phyloP scores from a whole-genome alignment of 2,329 filamentous ascomycete species.

The Venturia asperata region DNA sequence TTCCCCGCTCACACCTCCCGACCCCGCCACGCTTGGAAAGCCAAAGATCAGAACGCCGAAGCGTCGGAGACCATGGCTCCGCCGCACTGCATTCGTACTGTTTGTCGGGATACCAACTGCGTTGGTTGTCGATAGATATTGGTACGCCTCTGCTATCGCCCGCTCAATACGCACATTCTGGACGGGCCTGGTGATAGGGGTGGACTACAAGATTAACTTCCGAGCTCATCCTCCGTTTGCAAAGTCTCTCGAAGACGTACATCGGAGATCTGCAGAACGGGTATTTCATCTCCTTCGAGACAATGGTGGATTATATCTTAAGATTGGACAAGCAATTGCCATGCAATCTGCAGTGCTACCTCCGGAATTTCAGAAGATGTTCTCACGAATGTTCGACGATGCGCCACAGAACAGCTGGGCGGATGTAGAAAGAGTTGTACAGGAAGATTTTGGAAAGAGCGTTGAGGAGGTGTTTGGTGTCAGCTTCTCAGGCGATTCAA shows the following conservation, averaged over 20 bases:
- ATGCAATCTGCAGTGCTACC: conserved; percentile 96
- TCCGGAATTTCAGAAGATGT: conserved; percentile 94
- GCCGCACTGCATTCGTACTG: conserved; percentile 59
- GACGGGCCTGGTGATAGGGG: conserved; percentile 68
- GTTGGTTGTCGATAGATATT: conserved; percentile 63
- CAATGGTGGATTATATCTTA: conserved; percentile 92
- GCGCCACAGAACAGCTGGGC: conserved; percentile 87
- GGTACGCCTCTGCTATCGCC: conserved; percentile 71
- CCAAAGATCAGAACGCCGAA: conserved; percentile 61
- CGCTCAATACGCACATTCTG: conserved; percentile 77
- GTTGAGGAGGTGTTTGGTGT: conserved; percentile 90
- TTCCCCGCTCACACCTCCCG: conserved; percentile 54
- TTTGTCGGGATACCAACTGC: conserved; percentile 49
- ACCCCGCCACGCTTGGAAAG: conserved; percentile 69
- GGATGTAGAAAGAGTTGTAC: conserved; percentile 76
- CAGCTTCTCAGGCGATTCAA: conserved; percentile 62
- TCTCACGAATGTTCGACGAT: conserved; percentile 93
- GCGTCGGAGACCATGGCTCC: conserved; percentile 62
- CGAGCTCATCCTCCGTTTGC: conserved; percentile 68
- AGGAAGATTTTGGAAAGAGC: conserved; percentile 75
- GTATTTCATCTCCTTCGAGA: conserved; percentile 72
- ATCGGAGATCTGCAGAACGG: conserved; percentile 74
- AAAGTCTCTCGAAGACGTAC: conserved; percentile 67
- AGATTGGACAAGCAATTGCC: conserved; percentile 95
- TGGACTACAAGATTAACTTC: conserved; percentile 98